Conservation (phyloP, 768 basidiomycete species). For the Coprinopsis cinerea region DNA sequence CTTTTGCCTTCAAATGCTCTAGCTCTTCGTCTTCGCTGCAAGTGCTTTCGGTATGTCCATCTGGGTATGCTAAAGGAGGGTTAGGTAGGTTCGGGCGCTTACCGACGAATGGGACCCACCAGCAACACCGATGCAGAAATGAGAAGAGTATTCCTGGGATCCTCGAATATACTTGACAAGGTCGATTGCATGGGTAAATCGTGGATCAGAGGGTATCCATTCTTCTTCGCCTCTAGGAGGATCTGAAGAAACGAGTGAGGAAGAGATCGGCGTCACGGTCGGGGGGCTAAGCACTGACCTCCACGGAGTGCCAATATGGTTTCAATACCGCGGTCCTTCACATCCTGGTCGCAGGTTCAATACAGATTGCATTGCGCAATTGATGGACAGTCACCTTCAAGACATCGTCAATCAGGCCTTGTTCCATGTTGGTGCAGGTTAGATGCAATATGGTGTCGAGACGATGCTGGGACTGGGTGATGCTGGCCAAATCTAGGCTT, state of each 20-base stretch:
- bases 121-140: constrained; percentile 94
- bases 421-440: constrained; percentile 95
- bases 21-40: constrained; percentile 59
- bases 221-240: constrained; percentile 92
- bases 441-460: constrained; percentile 90
- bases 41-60: constrained; percentile 68
- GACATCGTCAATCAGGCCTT: constrained; percentile 82
- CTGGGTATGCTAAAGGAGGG: constrained; percentile 69
- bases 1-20: constrained; percentile 72
- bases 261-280: constrained; percentile 1
- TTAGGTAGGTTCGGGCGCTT: constrained; percentile 1
- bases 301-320: constrained; percentile 92
- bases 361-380: constrained; percentile 1
- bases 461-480: constrained; percentile 66
- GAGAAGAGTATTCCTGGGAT: constrained; percentile 66
- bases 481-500: constrained; percentile 78
- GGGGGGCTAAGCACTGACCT: constrained; percentile 45
- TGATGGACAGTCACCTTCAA: constrained; percentile 52
- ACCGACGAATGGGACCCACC: constrained; percentile 35
- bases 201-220: constrained; percentile 80
- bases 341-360: constrained; percentile 41
- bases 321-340: constrained; percentile 75
- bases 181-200: constrained; percentile 80
- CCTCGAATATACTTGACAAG: constrained; percentile 88
- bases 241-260: constrained; percentile 41